Conservation (phyloP, 805 yeast species). For the Nakazawaea sp. region DNA sequence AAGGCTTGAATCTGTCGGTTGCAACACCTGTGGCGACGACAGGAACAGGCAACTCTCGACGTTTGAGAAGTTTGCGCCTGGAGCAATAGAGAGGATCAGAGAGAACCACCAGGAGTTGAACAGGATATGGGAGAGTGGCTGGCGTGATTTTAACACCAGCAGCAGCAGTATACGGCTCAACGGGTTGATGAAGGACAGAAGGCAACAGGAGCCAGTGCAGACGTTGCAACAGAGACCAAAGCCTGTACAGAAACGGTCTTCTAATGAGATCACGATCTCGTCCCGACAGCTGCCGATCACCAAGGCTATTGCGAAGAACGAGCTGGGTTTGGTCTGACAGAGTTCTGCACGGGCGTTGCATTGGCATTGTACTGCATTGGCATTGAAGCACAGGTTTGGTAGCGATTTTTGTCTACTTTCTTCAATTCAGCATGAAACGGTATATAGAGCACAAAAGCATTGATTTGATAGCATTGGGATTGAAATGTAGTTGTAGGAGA, state of each 20-base stretch:
- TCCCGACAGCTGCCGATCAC: constrained; percentile 9
- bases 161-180: constrained; percentile 5
- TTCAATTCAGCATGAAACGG: too few relatives aligned
- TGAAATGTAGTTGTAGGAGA: too few relatives aligned
- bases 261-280: not conserved
- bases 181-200: not conserved
- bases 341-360: constrained; percentile 1
- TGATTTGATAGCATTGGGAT: too few relatives aligned
- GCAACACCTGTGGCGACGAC: not conserved
- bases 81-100: not conserved
- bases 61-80: constrained; percentile 8
- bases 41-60: not conserved
- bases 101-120: constrained; percentile 5
- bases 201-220: not conserved
- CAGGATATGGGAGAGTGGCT: constrained; percentile 7
- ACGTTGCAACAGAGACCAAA: not conserved
- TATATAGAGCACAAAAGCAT: too few relatives aligned
- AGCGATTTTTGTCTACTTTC: too few relatives aligned
- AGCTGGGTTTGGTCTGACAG: constrained; percentile 1
- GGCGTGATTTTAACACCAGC: constrained; percentile 9
- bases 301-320: constrained; percentile 10
- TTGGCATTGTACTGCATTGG: too few relatives aligned
- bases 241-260: not conserved
- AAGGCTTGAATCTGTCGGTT: constrained; percentile 30
- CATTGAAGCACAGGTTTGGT: too few relatives aligned